phyloP scores from a whole-genome alignment of 1,284 basidiomycete species.

The Melampsora americana region DNA sequence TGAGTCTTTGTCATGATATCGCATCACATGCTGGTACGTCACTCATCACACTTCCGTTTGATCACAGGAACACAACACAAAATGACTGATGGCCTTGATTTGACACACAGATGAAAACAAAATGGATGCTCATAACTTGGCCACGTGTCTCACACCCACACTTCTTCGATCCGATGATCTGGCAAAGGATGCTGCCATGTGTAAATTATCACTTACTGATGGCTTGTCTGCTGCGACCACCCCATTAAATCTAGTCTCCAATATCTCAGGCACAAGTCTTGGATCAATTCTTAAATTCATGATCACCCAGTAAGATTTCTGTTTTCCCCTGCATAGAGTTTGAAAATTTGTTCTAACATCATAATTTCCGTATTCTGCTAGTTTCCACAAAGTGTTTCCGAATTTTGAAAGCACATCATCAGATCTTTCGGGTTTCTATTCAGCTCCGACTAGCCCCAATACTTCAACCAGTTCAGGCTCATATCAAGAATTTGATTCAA shows the following conservation, averaged over 20 bases:
- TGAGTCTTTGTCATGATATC: constrained; percentile 30
- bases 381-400: background rate
- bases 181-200: constrained; percentile 29
- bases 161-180: constrained; percentile 36
- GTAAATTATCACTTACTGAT: constrained; percentile 16
- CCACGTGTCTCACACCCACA: constrained; percentile 36
- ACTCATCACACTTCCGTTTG: background rate
- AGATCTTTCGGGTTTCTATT: background rate
- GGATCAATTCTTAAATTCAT: constrained; percentile 31
- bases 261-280: constrained; percentile 16
- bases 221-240: background rate
- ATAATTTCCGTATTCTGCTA: background rate
- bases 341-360: background rate
- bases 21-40: constrained; percentile 30
- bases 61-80: background rate
- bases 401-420: background rate
- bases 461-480: background rate
- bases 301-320: constrained; percentile 35
- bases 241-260: background rate
- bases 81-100: background rate
- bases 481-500: constrained; percentile 2
- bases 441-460: background rate
- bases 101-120: constrained; percentile 29
- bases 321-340: background rate
- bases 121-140: constrained; percentile 40